Conservation (phyloP, 352 stramenopile species). For the Pythium vanterpoolii region DNA sequence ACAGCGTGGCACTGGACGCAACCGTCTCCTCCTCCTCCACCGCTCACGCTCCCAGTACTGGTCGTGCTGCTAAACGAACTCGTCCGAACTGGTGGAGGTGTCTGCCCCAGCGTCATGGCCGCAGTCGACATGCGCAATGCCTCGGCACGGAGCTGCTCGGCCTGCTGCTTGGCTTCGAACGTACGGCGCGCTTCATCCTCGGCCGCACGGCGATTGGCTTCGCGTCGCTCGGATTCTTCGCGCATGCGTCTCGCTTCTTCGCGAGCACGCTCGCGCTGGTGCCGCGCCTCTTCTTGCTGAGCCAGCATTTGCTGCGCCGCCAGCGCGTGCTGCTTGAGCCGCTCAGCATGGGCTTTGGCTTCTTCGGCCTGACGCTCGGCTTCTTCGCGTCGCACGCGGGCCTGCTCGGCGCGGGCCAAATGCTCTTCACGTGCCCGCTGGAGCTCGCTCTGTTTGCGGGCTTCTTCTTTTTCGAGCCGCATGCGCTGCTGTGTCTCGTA, state of each 20-base stretch:
- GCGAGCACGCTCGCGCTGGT: conserved; percentile 36
- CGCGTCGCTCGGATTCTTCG: conserved; percentile 55
- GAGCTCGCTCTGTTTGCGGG: conserved; percentile 56
- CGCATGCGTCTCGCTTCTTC: conserved; percentile 50
- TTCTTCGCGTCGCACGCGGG: conserved; percentile 47
- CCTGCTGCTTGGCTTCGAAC: conserved; percentile 64
- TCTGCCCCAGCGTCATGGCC: conserved; percentile 7
- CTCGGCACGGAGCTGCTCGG: conserved; percentile 56
- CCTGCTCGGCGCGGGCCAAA: conserved; percentile 50
- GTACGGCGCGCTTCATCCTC: conserved; percentile 55
- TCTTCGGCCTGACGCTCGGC: conserved; percentile 52
- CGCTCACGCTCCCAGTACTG: conserved; percentile 11
- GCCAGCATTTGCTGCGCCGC: conserved; percentile 56
- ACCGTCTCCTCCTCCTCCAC: background rate
- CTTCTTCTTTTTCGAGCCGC: conserved; percentile 55
- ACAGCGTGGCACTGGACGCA: conserved; percentile 37
- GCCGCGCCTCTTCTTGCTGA: conserved; percentile 48
- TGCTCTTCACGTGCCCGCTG: conserved; percentile 59
- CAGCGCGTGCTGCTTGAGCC: conserved; percentile 47
- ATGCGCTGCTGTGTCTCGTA: conserved; percentile 62
- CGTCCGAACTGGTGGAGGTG: conserved; percentile 15
- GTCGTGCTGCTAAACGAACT: conserved; percentile 22
- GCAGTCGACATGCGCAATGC: conserved; percentile 43
- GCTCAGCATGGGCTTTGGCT: conserved; percentile 52
- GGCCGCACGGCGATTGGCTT: conserved; percentile 53